Percentiles rank a stretch among this genome's conserved stretches.
These are phyloP conservation scores for Fusarium sp. DNA, from an alignment of 2,329 filamentous ascomycete genomes.

Conservation along the genomic window DNA sequence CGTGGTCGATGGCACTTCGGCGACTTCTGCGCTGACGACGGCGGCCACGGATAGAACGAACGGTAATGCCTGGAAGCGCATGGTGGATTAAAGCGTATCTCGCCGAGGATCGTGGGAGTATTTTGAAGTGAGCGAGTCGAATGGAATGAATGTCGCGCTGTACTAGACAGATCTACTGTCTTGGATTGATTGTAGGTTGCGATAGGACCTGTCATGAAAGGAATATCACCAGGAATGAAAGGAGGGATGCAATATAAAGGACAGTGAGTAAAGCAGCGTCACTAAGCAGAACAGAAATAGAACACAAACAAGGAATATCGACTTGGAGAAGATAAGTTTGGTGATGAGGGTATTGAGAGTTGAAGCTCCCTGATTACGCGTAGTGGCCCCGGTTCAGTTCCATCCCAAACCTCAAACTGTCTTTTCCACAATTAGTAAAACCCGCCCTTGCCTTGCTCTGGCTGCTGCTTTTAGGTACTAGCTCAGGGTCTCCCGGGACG, in stretches of 20 bases:
- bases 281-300: not conserved
- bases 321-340: not conserved
- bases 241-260: not conserved
- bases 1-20: conserved; percentile 56
- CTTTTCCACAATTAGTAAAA: conserved; percentile 33
- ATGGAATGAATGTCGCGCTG: conserved; percentile 16
- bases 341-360: conserved; percentile 3
- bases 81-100: conserved; percentile 27
- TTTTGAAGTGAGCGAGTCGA: not conserved
- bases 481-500: not conserved
- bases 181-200: conserved; percentile 1
- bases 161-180: conserved; percentile 21
- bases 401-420: conserved; percentile 39
- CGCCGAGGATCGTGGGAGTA: not conserved
- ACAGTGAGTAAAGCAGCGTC: conserved; percentile 7
- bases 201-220: conserved; percentile 21
- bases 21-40: conserved; percentile 51
- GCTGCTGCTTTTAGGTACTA: not conserved
- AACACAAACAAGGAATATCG: conserved; percentile 8
- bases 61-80: conserved; percentile 48
- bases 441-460: not conserved
- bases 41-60: conserved; percentile 55
- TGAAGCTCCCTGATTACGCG: conserved; percentile 39
- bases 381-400: conserved; percentile 22
- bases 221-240: conserved; percentile 18